Evolutionary conservation across 805 yeast genomes (phyloP).

Genomic region (Starmerella kuoi): DNA sequence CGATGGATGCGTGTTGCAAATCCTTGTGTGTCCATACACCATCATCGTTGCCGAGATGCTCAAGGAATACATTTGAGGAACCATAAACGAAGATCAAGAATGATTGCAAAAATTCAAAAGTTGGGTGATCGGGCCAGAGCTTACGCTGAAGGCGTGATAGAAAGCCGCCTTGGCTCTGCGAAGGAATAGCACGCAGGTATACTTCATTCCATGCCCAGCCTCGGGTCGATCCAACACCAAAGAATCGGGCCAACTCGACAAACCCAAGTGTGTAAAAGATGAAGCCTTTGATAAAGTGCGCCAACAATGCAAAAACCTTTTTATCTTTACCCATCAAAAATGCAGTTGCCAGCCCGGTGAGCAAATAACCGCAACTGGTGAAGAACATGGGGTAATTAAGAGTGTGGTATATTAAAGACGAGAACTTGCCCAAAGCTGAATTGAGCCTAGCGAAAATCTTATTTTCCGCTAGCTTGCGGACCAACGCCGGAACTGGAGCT

Average conservation of each 20-base stretch:
- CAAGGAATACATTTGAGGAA: constrained; percentile 75
- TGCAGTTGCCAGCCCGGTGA: constrained; percentile 53
- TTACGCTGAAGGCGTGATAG: not conserved
- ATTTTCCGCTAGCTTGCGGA: constrained; percentile 15
- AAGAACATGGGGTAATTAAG: constrained; percentile 56
- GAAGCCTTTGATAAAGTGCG: constrained; percentile 94
- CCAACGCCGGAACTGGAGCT: constrained; percentile 9
- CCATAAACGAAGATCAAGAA: constrained; percentile 79
- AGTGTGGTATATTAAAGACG: constrained; percentile 36
- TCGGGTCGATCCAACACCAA: constrained; percentile 59
- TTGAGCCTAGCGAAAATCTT: constrained; percentile 22
- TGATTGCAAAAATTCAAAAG: constrained; percentile 80
- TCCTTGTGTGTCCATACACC: constrained; percentile 86
- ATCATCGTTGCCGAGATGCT: constrained; percentile 67
- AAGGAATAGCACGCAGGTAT: not conserved
- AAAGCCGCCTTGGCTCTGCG: not conserved
- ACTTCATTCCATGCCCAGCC: constrained; percentile 86
- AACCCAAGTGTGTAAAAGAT: constrained; percentile 70
- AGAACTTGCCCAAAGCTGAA: constrained; percentile 23
- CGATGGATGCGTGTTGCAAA: constrained; percentile 79
- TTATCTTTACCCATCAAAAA: constrained; percentile 55
- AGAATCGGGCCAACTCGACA: constrained; percentile 69
- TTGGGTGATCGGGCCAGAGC: constrained; percentile 36
- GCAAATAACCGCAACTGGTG: constrained; percentile 44
- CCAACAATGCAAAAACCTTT: constrained; percentile 67